Evolutionary conservation across 768 basidiomycete species (phyloP).

Genomic region (Butyriboletus loyo): DNA sequence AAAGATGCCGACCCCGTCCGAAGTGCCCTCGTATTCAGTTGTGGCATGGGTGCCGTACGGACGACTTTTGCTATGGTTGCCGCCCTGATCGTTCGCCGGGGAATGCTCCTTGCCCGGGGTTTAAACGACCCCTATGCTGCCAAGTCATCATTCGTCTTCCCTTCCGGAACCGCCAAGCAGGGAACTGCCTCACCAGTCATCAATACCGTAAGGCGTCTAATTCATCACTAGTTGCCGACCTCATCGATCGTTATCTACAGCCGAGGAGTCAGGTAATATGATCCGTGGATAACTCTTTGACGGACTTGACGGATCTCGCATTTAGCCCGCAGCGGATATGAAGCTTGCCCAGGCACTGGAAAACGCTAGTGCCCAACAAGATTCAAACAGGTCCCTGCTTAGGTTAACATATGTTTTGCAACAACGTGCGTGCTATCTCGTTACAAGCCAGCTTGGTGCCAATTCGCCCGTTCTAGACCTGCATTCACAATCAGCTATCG

Average conservation of each 20-base stretch:
- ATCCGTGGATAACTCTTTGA: not conserved
- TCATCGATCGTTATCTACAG: conserved; percentile 12
- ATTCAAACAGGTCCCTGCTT: conserved; percentile 69
- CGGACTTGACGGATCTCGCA: conserved; percentile 6
- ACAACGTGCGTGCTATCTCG: conserved; percentile 47
- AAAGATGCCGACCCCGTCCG: conserved; percentile 72
- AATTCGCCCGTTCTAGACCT: conserved; percentile 48
- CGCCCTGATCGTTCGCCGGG: conserved; percentile 80
- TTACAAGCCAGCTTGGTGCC: not conserved
- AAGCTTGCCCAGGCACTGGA: conserved; percentile 65
- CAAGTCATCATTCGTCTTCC: conserved; percentile 27
- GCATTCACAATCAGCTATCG: conserved; percentile 76
- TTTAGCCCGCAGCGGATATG: conserved; percentile 47
- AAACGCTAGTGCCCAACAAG: conserved; percentile 77
- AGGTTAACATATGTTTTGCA: conserved; percentile 82
- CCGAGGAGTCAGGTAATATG: conserved; percentile 30
- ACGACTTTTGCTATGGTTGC: conserved; percentile 98
- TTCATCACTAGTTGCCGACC: not conserved
- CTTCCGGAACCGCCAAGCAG: conserved; percentile 11
- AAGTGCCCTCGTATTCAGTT: conserved; percentile 89
- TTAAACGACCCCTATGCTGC: conserved; percentile 74
- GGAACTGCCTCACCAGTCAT: conserved; percentile 35
- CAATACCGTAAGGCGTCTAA: conserved; percentile 44
- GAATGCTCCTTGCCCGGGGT: conserved; percentile 61
- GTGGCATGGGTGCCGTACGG: conserved; percentile 95